phyloP scores from a whole-genome alignment of 2,329 filamentous ascomycete species.

The Daldinia sp. region DNA sequence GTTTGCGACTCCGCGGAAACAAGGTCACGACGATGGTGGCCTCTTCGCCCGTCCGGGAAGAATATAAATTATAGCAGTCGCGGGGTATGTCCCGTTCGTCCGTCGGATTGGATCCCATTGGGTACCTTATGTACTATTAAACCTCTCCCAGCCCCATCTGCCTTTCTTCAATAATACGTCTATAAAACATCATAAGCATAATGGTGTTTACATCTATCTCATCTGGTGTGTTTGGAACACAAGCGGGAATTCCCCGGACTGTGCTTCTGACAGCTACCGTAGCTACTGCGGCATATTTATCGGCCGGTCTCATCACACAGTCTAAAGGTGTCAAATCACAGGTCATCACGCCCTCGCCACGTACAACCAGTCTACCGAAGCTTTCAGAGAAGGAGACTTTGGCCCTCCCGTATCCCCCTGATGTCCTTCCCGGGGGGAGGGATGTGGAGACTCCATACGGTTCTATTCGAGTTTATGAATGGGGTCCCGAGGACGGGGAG shows the following conservation, averaged over 20 bases:
- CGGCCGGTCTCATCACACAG: background rate
- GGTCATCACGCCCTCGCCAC: slow-evolving; percentile 25
- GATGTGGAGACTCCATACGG: slow-evolving; percentile 77
- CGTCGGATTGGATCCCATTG: background rate
- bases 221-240: background rate
- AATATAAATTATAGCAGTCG: slow-evolving; percentile 14
- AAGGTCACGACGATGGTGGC: background rate
- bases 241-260: background rate
- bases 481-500: slow-evolving; percentile 74
- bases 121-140: too few relatives aligned
- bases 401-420: slow-evolving; percentile 70
- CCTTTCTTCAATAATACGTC: background rate
- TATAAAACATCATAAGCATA: background rate
- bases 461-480: slow-evolving; percentile 78
- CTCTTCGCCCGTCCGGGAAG: background rate
- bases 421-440: slow-evolving; percentile 73
- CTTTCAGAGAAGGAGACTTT: slow-evolving; percentile 8
- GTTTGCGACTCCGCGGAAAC: background rate
- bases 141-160: slow-evolving; percentile 6
- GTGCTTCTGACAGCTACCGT: slow-evolving; percentile 5
- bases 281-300: background rate
- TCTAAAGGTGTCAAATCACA: background rate
- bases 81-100: background rate
- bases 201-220: slow-evolving; percentile 4
- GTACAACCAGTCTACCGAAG: background rate